Evolutionary conservation across 768 basidiomycete genomes (phyloP).

Genomic region (Kwoniella mangroviensis): DNA sequence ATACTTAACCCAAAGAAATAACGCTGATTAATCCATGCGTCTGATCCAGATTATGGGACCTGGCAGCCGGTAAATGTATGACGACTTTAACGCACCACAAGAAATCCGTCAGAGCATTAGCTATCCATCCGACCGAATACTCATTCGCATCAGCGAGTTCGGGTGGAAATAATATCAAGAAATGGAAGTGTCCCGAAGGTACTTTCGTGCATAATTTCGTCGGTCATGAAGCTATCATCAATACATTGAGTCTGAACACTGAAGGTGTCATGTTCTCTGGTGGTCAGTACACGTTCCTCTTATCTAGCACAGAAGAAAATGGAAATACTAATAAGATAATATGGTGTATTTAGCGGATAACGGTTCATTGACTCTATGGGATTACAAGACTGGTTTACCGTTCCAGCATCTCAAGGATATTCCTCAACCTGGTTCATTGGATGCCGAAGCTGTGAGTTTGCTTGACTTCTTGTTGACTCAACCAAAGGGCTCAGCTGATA

Average conservation of each 20-base stretch:
- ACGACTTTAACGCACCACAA: conserved; percentile 98
- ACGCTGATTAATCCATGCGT: too few species aligned
- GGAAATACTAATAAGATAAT: conserved; percentile 1
- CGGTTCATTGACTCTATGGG: conserved; percentile 89
- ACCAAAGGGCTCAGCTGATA: not conserved
- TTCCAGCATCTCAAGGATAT: conserved; percentile 94
- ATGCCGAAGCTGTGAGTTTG: conserved; percentile 75
- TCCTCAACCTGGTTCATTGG: conserved; percentile 95
- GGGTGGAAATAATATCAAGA: conserved; percentile 99
- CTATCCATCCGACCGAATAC: conserved; percentile 95
- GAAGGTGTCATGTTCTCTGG: conserved; percentile 98
- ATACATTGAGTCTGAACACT: conserved; percentile 87
- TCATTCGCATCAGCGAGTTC: conserved; percentile 93
- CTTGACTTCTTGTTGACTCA: not conserved
- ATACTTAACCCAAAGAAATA: too few species aligned
- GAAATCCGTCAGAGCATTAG: conserved; percentile 91
- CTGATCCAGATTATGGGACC: conserved; percentile 76
- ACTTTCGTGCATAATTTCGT: conserved; percentile 93
- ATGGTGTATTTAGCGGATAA: conserved; percentile 71
- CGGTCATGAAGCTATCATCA: conserved; percentile 97
- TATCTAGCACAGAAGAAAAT: not conserved
- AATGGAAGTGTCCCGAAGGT: conserved; percentile 99
- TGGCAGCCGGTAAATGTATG: conserved; percentile 96
- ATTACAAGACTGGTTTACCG: conserved; percentile 89
- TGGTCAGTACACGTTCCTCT: conserved; percentile 63